Conservation (phyloP, 805 yeast species). For the Hanseniaspora mollemarum region DNA sequence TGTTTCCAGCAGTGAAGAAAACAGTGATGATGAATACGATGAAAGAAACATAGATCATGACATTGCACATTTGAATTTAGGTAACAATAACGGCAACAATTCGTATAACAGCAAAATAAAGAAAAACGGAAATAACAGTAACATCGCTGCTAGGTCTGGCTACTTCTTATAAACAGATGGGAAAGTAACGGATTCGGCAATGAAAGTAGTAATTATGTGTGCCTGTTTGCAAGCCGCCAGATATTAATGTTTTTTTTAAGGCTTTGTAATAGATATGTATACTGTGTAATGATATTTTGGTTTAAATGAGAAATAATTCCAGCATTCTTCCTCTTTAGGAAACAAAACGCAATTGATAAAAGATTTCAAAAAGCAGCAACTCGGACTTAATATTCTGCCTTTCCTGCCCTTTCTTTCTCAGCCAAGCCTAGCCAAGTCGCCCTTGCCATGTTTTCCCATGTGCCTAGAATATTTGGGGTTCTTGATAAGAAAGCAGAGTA, state of each 20-base stretch:
- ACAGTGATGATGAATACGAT: constrained; percentile 15
- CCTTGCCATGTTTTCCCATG: too few species aligned
- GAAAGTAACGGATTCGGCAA: too few species aligned
- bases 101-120: constrained; percentile 7
- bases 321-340: neutral
- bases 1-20: constrained; percentile 12
- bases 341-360: neutral
- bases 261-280: too few species aligned
- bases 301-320: neutral
- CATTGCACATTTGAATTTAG: constrained; percentile 6
- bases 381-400: too few species aligned
- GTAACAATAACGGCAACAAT: constrained; percentile 1
- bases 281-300: neutral
- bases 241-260: too few species aligned
- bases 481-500: too few species aligned
- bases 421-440: too few species aligned
- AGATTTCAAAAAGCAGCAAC: too few species aligned
- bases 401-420: too few species aligned
- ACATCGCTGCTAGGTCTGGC: constrained; percentile 10
- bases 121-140: neutral
- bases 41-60: constrained; percentile 15
- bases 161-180: constrained; percentile 4
- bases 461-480: too few species aligned
- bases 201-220: too few species aligned
- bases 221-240: too few species aligned